Evolutionary conservation across 2,329 filamentous ascomycete species (phyloP).

Genomic region (Penicillium olsonii): DNA sequence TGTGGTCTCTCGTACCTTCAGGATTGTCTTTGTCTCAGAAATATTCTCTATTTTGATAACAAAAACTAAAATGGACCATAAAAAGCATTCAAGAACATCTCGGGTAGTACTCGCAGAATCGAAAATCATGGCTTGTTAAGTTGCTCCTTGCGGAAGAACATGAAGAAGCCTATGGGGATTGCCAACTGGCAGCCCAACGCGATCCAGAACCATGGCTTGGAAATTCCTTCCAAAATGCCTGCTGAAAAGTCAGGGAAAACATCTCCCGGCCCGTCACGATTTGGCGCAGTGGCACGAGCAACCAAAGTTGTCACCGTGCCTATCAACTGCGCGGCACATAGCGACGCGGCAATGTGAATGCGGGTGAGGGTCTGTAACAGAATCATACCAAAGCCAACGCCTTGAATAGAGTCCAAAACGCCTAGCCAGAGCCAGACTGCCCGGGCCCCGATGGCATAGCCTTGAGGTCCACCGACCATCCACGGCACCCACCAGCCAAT

Average conservation of each 20-base stretch:
- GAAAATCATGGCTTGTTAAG: neutral
- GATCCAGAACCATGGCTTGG: slow-evolving; percentile 18
- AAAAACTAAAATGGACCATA: neutral
- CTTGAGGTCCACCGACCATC: slow-evolving; percentile 39
- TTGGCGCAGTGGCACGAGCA: slow-evolving; percentile 58
- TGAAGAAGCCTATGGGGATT: neutral
- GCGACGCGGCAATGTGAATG: slow-evolving; percentile 53
- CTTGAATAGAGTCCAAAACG: slow-evolving; percentile 65
- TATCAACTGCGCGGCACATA: slow-evolving; percentile 55
- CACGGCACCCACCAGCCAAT: slow-evolving; percentile 65
- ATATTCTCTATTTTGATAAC: neutral
- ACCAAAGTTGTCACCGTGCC: slow-evolving; percentile 58
- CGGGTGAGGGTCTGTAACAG: slow-evolving; percentile 65
- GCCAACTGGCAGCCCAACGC: neutral
- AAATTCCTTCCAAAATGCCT: slow-evolving; percentile 8
- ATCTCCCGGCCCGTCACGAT: slow-evolving; percentile 57
- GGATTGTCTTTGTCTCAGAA: too few relatives aligned
- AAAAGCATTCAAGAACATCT: neutral
- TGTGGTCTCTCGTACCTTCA: too few relatives aligned
- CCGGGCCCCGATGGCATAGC: slow-evolving; percentile 55
- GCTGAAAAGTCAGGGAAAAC: slow-evolving; percentile 58
- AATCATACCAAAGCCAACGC: slow-evolving; percentile 68
- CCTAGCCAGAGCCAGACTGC: slow-evolving; percentile 69
- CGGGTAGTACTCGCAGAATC: neutral
- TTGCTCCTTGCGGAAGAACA: slow-evolving; percentile 1